Evolutionary conservation across 306 rosid genomes (phyloP), one percentile per base, ranked within the genome.

Genomic region (Glycine soja): DNA sequence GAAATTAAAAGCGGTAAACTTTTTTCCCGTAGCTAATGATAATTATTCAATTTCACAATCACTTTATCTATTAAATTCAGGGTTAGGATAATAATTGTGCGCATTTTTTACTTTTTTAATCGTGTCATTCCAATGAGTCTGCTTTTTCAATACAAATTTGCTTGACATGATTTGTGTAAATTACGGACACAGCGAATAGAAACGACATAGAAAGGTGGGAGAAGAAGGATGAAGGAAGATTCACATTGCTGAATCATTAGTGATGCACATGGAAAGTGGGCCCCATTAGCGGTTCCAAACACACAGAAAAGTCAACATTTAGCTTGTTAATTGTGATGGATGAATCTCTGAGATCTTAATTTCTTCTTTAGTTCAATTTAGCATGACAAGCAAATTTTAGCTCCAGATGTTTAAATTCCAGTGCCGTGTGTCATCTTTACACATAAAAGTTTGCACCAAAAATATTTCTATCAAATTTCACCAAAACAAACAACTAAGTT

Each of bases 201-300:
- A 53, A 54, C 1, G 19, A 47, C 5, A 36, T 16, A 3, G 53
- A 47, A 9, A 7, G 38, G 70, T 4, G 45, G 38, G 57, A 45
- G 64, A 78, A 73, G 71, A 78, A 73, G 51, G 24, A 50, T 18
- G 74, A 16, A 80, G 87, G 82, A 80, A 84, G 87, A 58, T 80
- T 80, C 65, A 70, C 9, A 64, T 4, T 24, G 78, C 16, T 46
- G 18, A 72, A 61, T 72, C 54, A 45, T 75, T 43, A 18, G 43
- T 12, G 5, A 62, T 30, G 70, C 66, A 76, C 79, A 76, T 76
- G 87, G 52, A 13, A 72, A 18, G 43, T 12, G 5, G 53, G 30
- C 70, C 66, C 70, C 79, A 76, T 2, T 76, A 76, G 57, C 68
- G 59, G 4, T 4, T 4, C 38, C 38, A 24, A 24, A 24, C 30